phyloP scores from a whole-genome alignment of 2,329 filamentous ascomycete genomes.

The Colletotrichum cordylinicola region DNA sequence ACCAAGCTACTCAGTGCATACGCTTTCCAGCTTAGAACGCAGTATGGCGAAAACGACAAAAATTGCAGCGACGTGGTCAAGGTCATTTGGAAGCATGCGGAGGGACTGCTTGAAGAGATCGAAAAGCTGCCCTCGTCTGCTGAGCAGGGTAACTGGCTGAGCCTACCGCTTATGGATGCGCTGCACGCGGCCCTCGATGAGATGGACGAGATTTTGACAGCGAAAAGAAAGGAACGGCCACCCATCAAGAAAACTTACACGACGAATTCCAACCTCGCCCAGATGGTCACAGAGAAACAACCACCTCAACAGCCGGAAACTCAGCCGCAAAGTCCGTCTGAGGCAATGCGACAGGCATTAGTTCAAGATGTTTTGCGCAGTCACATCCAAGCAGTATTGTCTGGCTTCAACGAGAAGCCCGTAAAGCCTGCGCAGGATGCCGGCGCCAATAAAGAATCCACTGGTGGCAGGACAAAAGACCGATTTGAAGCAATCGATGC shows the following conservation, averaged over 20 bases:
- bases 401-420: constrained; percentile 45
- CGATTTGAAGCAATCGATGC: constrained; percentile 52
- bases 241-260: no score
- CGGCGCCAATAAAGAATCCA: background rate
- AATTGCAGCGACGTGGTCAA: constrained; percentile 12
- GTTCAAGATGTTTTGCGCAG: constrained; percentile 53
- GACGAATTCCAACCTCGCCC: background rate
- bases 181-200: constrained; percentile 46
- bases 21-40: constrained; percentile 29
- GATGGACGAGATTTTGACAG: constrained; percentile 47
- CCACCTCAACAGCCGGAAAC: background rate
- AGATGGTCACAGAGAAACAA: background rate
- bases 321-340: constrained; percentile 19
- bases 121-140: background rate
- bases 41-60: background rate
- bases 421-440: background rate
- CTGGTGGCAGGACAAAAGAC: background rate
- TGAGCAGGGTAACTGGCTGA: constrained; percentile 28
- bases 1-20: constrained; percentile 47
- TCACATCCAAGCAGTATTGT: constrained; percentile 55
- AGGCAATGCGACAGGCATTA: constrained; percentile 35
- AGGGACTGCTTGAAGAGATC: constrained; percentile 20
- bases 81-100: constrained; percentile 30
- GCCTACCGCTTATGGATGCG: constrained; percentile 40
- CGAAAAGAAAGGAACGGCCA: no score